These are phyloP conservation scores for Rhinocladiella similis DNA, from an alignment of 2,329 filamentous ascomycete species.

Conservation along the genomic window DNA sequence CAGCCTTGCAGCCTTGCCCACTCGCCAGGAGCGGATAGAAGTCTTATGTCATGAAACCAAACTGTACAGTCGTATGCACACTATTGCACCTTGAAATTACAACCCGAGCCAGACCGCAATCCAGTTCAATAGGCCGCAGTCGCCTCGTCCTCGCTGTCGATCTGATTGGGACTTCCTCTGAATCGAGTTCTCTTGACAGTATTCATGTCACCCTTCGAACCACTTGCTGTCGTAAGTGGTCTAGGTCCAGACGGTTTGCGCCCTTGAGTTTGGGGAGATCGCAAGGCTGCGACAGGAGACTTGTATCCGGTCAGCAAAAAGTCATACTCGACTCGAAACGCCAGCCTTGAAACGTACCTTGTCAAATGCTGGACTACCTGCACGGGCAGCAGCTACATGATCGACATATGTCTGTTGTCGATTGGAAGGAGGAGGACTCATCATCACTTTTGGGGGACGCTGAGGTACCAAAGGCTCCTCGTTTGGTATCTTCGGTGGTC, in stretches of 20 bases:
- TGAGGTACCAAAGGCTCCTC: conserved; percentile 61
- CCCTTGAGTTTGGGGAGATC: conserved; percentile 34
- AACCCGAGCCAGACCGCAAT: not conserved
- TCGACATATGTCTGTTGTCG: conserved; percentile 41
- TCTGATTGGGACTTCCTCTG: conserved; percentile 42
- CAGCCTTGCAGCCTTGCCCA: not conserved
- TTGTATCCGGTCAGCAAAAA: conserved; percentile 11
- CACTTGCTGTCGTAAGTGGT: conserved; percentile 41
- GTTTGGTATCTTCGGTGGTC: conserved; percentile 56
- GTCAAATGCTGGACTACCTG: conserved; percentile 30
- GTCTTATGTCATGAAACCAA: not conserved
- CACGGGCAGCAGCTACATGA: conserved; percentile 40
- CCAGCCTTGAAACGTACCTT: conserved; percentile 27
- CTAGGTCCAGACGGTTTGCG: conserved; percentile 51
- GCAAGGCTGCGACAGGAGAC: conserved; percentile 30
- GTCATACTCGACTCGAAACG: not conserved
- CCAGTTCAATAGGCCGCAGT: conserved; percentile 9
- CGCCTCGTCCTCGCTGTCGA: conserved; percentile 34
- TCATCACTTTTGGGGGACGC: conserved; percentile 40
- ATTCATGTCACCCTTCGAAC: conserved; percentile 34
- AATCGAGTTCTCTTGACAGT: conserved; percentile 39
- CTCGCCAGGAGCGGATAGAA: not conserved
- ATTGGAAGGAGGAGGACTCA: conserved; percentile 34
- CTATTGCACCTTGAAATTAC: not conserved
- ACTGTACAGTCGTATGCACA: not conserved